Conservation (phyloP, 441 rosid species). For the Brassica hybrid region DNA sequence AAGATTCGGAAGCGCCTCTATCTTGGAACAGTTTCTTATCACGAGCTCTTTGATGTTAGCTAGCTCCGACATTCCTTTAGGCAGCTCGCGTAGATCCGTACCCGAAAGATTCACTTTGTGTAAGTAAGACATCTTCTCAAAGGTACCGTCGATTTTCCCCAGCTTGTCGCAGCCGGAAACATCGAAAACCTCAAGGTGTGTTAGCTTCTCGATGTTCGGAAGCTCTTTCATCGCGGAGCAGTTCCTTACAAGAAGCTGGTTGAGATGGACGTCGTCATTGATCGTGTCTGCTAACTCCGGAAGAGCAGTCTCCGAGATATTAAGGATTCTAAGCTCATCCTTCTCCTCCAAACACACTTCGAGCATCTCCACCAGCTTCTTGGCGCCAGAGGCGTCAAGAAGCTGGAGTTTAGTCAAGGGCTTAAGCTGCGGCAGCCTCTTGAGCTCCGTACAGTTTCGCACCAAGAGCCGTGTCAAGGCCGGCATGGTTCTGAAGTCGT, state of each 20-base stretch:
- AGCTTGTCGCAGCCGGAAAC: slow-evolving; percentile 51
- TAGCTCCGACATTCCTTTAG: slow-evolving; percentile 35
- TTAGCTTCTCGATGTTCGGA: slow-evolving; percentile 49
- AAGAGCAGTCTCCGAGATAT: slow-evolving; percentile 47
- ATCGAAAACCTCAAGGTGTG: slow-evolving; percentile 36
- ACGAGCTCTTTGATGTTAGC: slow-evolving; percentile 43
- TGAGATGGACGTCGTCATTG: slow-evolving; percentile 43
- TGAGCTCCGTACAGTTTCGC: slow-evolving; percentile 44
- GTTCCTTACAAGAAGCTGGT: slow-evolving; percentile 37
- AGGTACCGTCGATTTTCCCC: slow-evolving; percentile 39
- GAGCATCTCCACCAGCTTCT: slow-evolving; percentile 37
- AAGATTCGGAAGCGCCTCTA: slow-evolving; percentile 39
- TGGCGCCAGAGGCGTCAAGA: slow-evolving; percentile 52
- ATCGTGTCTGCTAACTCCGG: slow-evolving; percentile 36
- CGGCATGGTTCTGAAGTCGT: slow-evolving; percentile 29
- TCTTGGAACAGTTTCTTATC: slow-evolving; percentile 43
- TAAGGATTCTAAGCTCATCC: slow-evolving; percentile 45
- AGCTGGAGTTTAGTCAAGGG: slow-evolving; percentile 46
- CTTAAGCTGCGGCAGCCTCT: slow-evolving; percentile 44
- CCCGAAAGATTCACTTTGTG: slow-evolving; percentile 53
- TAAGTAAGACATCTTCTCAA: slow-evolving; percentile 46
- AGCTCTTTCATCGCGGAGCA: slow-evolving; percentile 47
- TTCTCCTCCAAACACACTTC: slow-evolving; percentile 43
- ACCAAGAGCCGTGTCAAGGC: slow-evolving; percentile 41
- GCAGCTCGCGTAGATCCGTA: slow-evolving; percentile 43